A percentile compares a stretch with the other conserved stretches of the same genome.
Conservation (phyloP, 2,329 filamentous ascomycete genomes). For the Aspergillus phoenicis region DNA sequence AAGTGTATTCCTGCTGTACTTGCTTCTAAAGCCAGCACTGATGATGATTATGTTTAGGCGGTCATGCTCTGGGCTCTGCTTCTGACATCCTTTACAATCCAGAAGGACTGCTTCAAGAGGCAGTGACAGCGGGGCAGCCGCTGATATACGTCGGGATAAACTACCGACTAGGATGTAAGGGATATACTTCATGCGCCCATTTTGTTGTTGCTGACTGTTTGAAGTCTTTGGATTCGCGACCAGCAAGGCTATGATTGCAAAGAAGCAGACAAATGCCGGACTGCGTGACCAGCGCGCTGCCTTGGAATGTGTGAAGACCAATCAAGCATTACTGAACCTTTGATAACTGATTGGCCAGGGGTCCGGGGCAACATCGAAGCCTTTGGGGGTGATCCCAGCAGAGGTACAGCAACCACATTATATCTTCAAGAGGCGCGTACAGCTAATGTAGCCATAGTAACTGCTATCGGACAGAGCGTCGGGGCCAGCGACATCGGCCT, state of each 20-base stretch:
- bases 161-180: slow-evolving; percentile 19
- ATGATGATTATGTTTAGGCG: slow-evolving; percentile 8
- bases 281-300: slow-evolving; percentile 37
- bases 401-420: slow-evolving; percentile 12
- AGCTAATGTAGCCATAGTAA: slow-evolving; percentile 21
- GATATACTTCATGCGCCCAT: too few species aligned
- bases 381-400: slow-evolving; percentile 21
- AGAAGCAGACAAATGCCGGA: slow-evolving; percentile 32
- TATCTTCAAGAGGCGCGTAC: background rate
- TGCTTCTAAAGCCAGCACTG: background rate
- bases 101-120: slow-evolving; percentile 15
- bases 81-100: slow-evolving; percentile 20
- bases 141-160: slow-evolving; percentile 21
- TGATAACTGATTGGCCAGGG: slow-evolving; percentile 12
- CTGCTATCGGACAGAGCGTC: slow-evolving; percentile 34
- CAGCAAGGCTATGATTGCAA: slow-evolving; percentile 23
- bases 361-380: slow-evolving; percentile 20
- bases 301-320: slow-evolving; percentile 30
- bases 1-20: background rate
- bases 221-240: slow-evolving; percentile 23
- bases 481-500: slow-evolving; percentile 33
- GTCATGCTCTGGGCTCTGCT: slow-evolving; percentile 19
- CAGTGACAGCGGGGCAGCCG: slow-evolving; percentile 13
- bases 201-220: background rate
- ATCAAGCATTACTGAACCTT: background rate